Percentiles rank a stretch among this genome's conserved stretches.
phyloP scores from a whole-genome alignment of 768 basidiomycete species.

The Exidia glandulosa region DNA sequence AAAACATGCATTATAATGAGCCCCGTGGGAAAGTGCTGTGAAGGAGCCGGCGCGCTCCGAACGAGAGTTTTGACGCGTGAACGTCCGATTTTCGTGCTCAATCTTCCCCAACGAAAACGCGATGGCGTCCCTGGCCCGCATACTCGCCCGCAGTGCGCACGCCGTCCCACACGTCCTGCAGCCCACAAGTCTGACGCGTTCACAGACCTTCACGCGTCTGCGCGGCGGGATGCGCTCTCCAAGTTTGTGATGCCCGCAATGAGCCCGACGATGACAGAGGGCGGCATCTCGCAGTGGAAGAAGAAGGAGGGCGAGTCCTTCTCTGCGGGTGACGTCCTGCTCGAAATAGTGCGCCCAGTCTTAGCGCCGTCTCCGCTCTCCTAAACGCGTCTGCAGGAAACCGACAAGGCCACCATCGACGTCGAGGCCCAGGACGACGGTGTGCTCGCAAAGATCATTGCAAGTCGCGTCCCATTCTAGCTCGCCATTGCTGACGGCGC shows the following conservation, averaged over 20 bases:
- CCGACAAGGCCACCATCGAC: conserved; percentile 99
- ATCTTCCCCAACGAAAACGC: too few species aligned
- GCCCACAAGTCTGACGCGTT: not conserved
- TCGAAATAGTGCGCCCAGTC: conserved; percentile 73
- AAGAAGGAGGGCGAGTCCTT: conserved; percentile 91
- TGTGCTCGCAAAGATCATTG: conserved; percentile 91
- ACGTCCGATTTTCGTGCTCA: too few species aligned
- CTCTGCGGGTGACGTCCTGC: conserved; percentile 80
- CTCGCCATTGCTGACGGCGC: not conserved
- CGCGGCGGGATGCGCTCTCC: conserved; percentile 64
- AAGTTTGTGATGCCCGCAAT: conserved; percentile 96
- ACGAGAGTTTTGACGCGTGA: too few species aligned
- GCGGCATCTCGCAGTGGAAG: conserved; percentile 97
- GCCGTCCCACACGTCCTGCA: not conserved
- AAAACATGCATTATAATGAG: too few species aligned
- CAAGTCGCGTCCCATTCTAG: conserved; percentile 27
- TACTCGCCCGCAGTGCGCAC: conserved; percentile 52
- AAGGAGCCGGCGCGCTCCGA: too few species aligned
- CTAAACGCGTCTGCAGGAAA: conserved; percentile 54
- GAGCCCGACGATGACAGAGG: conserved; percentile 99
- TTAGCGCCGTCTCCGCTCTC: not conserved
- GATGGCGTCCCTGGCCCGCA: conserved; percentile 59
- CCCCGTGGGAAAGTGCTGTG: too few species aligned
- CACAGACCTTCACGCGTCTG: conserved; percentile 74
- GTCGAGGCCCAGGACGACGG: conserved; percentile 99